A percentile compares a stretch with the other conserved stretches of the same genome.
phyloP scores from a whole-genome alignment of 805 yeast species.

The Metschnikowia gelsemii region DNA sequence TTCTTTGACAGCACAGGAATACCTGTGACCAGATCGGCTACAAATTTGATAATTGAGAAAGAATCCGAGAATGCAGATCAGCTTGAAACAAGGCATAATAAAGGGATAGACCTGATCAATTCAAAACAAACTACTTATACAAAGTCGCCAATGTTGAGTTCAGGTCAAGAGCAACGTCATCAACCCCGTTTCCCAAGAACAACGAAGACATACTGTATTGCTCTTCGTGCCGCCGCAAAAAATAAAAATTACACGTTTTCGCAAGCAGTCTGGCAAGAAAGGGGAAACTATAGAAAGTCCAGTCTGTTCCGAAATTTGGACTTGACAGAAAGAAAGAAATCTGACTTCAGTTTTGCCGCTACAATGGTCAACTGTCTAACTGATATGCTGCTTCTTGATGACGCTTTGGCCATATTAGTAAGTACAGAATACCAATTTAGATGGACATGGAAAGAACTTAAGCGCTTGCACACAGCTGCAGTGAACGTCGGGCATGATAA shows the following conservation, averaged over 20 bases:
- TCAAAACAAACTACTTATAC: conserved; percentile 6
- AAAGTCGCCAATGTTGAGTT: conserved; percentile 25
- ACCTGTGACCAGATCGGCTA: conserved; percentile 4
- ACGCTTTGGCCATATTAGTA: conserved; percentile 66
- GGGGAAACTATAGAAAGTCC: conserved; percentile 71
- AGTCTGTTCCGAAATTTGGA: conserved; percentile 44
- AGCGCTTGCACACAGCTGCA: conserved; percentile 30
- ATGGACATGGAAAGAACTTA: conserved; percentile 56
- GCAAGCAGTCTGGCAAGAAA: conserved; percentile 67
- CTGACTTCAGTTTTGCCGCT: conserved; percentile 70
- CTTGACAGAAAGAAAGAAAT: conserved; percentile 36
- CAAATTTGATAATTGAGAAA: not conserved
- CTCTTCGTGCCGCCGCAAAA: conserved; percentile 63
- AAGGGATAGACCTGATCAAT: conserved; percentile 7
- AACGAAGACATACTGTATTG: conserved; percentile 55
- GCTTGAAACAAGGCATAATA: not conserved
- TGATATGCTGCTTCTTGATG: conserved; percentile 54
- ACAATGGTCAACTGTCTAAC: conserved; percentile 64
- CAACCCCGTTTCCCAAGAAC: conserved; percentile 23
- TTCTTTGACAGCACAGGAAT: conserved; percentile 25
- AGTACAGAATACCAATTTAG: conserved; percentile 66
- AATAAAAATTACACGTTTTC: conserved; percentile 59
- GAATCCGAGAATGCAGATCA: not conserved
- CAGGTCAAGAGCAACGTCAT: not conserved
- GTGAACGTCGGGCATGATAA: conserved; percentile 32